phyloP scores from a whole-genome alignment of 2,329 filamentous ascomycete species.

The Nigrospora sphaerica region DNA sequence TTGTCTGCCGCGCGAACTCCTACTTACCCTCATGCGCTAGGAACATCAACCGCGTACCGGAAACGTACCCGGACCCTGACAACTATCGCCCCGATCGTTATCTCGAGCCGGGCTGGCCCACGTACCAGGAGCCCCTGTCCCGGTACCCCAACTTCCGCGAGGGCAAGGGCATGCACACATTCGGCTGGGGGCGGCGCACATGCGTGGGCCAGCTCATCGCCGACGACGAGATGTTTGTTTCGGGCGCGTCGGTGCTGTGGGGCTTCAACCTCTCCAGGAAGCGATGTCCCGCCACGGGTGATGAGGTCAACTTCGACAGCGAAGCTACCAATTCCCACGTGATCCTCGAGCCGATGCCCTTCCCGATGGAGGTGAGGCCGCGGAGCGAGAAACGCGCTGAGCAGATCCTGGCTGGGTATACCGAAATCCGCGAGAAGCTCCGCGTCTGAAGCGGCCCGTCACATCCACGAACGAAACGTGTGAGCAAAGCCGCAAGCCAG shows the following conservation, averaged over 20 bases:
- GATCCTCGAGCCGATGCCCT: constrained; percentile 42
- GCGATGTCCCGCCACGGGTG: constrained; percentile 33
- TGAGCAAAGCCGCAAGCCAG: too few relatives aligned
- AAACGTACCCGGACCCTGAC: constrained; percentile 57
- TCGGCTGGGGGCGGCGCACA: constrained; percentile 56
- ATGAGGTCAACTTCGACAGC: constrained; percentile 35
- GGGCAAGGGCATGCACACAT: constrained; percentile 51
- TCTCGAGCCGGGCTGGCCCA: constrained; percentile 55
- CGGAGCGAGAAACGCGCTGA: constrained; percentile 30
- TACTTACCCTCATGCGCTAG: constrained; percentile 18
- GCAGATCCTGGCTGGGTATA: constrained; percentile 29
- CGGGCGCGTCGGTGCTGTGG: constrained; percentile 41
- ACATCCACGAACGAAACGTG: too few relatives aligned
- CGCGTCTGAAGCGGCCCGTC: not conserved
- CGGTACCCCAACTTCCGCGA: constrained; percentile 56
- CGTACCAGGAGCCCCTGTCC: constrained; percentile 57
- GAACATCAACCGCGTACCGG: constrained; percentile 50
- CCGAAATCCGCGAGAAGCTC: constrained; percentile 21
- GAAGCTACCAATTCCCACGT: constrained; percentile 44
- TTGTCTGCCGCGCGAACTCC: not conserved
- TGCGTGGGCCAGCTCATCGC: constrained; percentile 58
- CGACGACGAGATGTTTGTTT: constrained; percentile 50
- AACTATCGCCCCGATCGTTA: constrained; percentile 56
- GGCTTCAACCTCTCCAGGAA: constrained; percentile 36
- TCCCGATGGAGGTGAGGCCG: constrained; percentile 35